A percentile compares a stretch with the other conserved stretches of the same genome.
phyloP scores from a whole-genome alignment of 2,329 filamentous ascomycete genomes.

The Colletotrichum liriopes region DNA sequence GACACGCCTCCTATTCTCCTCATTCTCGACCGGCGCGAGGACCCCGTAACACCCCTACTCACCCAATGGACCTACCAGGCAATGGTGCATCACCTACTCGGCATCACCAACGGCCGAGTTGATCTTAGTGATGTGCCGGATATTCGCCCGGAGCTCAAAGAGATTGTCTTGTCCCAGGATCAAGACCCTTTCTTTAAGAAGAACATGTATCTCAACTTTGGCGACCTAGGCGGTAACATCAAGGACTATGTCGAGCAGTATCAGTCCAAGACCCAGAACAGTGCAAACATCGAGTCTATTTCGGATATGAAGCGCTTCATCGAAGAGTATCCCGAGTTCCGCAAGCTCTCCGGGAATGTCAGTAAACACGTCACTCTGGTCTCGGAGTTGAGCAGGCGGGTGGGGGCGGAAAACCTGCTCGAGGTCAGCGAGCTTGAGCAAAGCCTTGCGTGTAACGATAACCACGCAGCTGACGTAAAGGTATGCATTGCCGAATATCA shows the following conservation, averaged over 20 bases:
- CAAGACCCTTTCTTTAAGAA: slow-evolving; percentile 99
- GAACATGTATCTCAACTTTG: slow-evolving; percentile 99
- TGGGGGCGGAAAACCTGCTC: slow-evolving; percentile 88
- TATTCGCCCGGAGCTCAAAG: slow-evolving; percentile 87
- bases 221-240: slow-evolving; percentile 94
- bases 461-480: slow-evolving; percentile 92
- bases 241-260: slow-evolving; percentile 99
- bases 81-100: slow-evolving; percentile 98
- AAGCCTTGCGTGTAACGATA: slow-evolving; percentile 96
- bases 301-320: slow-evolving; percentile 99
- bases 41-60: slow-evolving; percentile 93
- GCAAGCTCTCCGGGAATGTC: slow-evolving; percentile 96
- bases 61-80: slow-evolving; percentile 99
- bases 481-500: slow-evolving; percentile 59
- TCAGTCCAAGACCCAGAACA: slow-evolving; percentile 97
- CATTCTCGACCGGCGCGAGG: slow-evolving; percentile 91
- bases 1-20: slow-evolving; percentile 95
- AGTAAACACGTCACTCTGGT: slow-evolving; percentile 98
- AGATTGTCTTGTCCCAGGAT: slow-evolving; percentile 95
- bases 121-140: slow-evolving; percentile 89
- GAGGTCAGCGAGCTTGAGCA: slow-evolving; percentile 98
- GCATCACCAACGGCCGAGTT: slow-evolving; percentile 95
- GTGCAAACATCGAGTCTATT: slow-evolving; percentile 96
- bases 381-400: slow-evolving; percentile 90
- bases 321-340: slow-evolving; percentile 98